phyloP scores from a whole-genome alignment of 106 monocot genomes.

The Dioscorea alata region DNA sequence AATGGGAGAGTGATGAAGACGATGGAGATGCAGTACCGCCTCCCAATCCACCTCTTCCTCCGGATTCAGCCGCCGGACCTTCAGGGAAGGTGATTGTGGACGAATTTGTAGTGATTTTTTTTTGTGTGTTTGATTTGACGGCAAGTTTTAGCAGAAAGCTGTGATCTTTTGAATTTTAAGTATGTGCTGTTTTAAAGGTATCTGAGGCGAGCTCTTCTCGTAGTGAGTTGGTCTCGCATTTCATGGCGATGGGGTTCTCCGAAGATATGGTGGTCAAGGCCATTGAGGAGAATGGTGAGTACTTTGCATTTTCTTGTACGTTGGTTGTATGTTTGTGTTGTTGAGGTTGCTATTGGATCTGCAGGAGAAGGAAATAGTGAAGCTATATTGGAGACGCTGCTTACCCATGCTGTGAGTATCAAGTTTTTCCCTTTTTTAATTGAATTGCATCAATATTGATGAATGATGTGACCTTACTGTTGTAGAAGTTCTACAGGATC shows the following conservation, averaged over 20 bases:
- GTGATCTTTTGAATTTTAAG: neutral
- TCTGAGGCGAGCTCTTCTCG: constrained; percentile 30
- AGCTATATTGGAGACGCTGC: constrained; percentile 25
- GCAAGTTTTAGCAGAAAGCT: neutral
- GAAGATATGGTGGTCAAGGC: constrained; percentile 33
- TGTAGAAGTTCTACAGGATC: neutral
- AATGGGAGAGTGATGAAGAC: neutral
- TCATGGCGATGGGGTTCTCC: constrained; percentile 40
- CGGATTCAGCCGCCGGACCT: neutral
- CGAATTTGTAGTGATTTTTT: neutral
- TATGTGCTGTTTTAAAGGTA: neutral
- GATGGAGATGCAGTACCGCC: neutral
- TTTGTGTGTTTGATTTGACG: neutral
- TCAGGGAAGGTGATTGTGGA: neutral
- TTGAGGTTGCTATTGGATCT: neutral
- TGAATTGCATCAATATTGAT: neutral
- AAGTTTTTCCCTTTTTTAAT: neutral
- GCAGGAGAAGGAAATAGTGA: constrained; percentile 24
- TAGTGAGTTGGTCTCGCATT: constrained; percentile 14
- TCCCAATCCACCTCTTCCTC: neutral
- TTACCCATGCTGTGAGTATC: constrained; percentile 22
- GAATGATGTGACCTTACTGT: neutral
- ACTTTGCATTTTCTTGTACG: neutral
- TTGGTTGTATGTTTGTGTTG: neutral
- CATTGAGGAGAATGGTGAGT: constrained; percentile 31